phyloP scores from a whole-genome alignment of 345 rosid genomes.

The Brassica nigra region DNA sequence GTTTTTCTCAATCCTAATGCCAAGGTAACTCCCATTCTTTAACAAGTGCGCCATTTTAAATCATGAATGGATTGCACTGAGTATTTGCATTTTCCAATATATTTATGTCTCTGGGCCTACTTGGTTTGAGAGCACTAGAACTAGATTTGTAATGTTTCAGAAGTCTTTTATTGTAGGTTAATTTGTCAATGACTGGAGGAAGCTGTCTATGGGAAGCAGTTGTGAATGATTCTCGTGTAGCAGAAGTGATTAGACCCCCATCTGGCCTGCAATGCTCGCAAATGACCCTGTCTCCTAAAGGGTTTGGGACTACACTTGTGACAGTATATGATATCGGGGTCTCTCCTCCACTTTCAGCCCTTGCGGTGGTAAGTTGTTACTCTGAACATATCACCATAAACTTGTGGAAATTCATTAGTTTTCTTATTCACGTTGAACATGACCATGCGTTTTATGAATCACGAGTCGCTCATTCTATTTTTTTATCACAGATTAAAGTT shows the following conservation, averaged over 20 bases:
- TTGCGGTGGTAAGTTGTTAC: slow-evolving; percentile 61
- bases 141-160: slow-evolving; percentile 7
- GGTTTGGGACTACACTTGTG: slow-evolving; percentile 77
- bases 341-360: slow-evolving; percentile 68
- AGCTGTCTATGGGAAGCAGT: slow-evolving; percentile 83
- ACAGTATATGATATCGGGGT: slow-evolving; percentile 82
- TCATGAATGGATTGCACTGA: slow-evolving; percentile 16
- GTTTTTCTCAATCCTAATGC: slow-evolving; percentile 72
- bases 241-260: slow-evolving; percentile 71
- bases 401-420: slow-evolving; percentile 8
- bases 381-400: background rate
- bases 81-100: slow-evolving; percentile 6
- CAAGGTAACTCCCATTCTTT: slow-evolving; percentile 56
- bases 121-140: slow-evolving; percentile 8
- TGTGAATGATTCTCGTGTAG: slow-evolving; percentile 79
- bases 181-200: slow-evolving; percentile 87
- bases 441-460: slow-evolving; percentile 9
- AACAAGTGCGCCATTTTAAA: slow-evolving; percentile 4
- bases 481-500: slow-evolving; percentile 72
- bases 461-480: slow-evolving; percentile 25
- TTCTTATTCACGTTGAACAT: slow-evolving; percentile 9
- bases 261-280: slow-evolving; percentile 77
- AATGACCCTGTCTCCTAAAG: slow-evolving; percentile 72
- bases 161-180: slow-evolving; percentile 54
- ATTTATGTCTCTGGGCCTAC: slow-evolving; percentile 10